These are phyloP conservation scores for Logfia minima DNA, from an alignment of 129 eudicot species.

Conservation along the genomic window DNA sequence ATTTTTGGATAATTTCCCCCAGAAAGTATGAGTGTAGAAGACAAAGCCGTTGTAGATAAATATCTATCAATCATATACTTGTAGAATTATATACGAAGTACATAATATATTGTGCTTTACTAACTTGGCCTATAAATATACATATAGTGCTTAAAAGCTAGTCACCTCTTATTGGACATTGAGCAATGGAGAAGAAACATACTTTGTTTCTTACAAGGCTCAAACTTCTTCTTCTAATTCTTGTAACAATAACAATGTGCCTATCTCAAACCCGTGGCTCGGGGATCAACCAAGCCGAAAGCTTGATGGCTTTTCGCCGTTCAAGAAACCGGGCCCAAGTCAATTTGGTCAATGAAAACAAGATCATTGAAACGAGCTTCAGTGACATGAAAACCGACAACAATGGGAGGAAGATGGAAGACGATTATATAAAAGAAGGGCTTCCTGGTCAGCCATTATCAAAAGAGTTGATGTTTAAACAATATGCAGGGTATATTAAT, in stretches of 20 bases:
- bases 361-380: constrained; percentile 15
- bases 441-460: constrained; percentile 58
- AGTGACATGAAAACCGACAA: constrained; percentile 8
- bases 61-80: constrained; percentile 2
- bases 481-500: constrained; percentile 53
- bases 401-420: constrained; percentile 50
- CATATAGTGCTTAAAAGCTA: background rate
- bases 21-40: background rate
- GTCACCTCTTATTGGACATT: constrained; percentile 19
- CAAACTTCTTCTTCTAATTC: constrained; percentile 25
- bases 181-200: constrained; percentile 37
- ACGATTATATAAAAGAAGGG: constrained; percentile 46
- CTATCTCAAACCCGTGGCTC: constrained; percentile 34
- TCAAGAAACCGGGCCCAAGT: constrained; percentile 34
- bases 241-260: constrained; percentile 11
- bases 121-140: constrained; percentile 22
- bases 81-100: background rate
- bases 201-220: constrained; percentile 22
- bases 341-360: background rate
- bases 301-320: constrained; percentile 41
- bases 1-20: background rate
- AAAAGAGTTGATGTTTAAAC: constrained; percentile 42
- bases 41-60: background rate
- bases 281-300: constrained; percentile 38
- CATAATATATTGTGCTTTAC: background rate